phyloP scores from a whole-genome alignment of 305 asterid genomes.

The Solanum aculeatissimum region DNA sequence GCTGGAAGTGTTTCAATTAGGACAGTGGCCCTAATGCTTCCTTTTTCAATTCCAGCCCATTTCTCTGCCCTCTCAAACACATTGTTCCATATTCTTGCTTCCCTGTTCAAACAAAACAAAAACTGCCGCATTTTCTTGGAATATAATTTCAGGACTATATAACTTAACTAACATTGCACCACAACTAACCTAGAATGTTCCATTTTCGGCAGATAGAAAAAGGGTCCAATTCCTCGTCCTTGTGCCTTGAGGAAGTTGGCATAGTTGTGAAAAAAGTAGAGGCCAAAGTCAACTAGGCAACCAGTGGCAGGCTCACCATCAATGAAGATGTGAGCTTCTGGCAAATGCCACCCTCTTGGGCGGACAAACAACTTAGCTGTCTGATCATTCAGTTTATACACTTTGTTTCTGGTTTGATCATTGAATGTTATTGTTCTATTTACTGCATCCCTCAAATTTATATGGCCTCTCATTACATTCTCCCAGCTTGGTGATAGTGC shows the following conservation, averaged over 20 bases:
- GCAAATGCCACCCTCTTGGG: slow-evolving; percentile 93
- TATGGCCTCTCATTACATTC: slow-evolving; percentile 67
- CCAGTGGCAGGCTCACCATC: slow-evolving; percentile 84
- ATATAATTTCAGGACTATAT: background rate
- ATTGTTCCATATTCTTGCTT: slow-evolving; percentile 79
- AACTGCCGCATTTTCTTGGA: background rate
- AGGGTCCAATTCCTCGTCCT: slow-evolving; percentile 81
- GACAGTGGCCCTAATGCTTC: slow-evolving; percentile 84
- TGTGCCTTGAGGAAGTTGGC: slow-evolving; percentile 43
- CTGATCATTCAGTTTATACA: slow-evolving; percentile 52
- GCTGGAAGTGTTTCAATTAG: slow-evolving; percentile 89
- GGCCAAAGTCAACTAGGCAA: slow-evolving; percentile 81
- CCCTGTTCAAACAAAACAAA: slow-evolving; percentile 28
- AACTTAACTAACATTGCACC: background rate
- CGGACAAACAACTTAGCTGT: slow-evolving; percentile 91
- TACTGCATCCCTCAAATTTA: slow-evolving; percentile 75
- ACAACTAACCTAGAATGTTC: slow-evolving; percentile 61
- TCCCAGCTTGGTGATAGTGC: slow-evolving; percentile 92
- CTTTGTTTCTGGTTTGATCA: slow-evolving; percentile 57
- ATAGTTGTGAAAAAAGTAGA: slow-evolving; percentile 76
- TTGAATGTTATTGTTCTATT: slow-evolving; percentile 64
- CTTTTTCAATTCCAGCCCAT: slow-evolving; percentile 51
- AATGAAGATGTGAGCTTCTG: slow-evolving; percentile 77
- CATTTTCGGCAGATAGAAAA: slow-evolving; percentile 94
- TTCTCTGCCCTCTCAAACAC: slow-evolving; percentile 69